phyloP scores from a whole-genome alignment of 2,329 filamentous ascomycete genomes.

The Talaromyces piceae region DNA sequence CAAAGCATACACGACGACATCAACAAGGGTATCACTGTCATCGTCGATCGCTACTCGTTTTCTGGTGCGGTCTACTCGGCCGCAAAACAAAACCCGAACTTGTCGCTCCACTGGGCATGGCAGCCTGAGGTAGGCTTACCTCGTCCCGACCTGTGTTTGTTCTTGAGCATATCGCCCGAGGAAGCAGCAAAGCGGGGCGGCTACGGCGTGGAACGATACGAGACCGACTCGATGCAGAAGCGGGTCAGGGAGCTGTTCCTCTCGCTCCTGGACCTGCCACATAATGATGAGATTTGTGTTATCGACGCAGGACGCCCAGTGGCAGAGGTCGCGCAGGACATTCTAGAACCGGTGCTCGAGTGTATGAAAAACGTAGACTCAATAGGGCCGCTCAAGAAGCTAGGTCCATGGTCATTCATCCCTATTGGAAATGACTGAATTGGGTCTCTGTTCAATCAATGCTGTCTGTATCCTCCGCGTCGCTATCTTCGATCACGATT shows the following conservation, averaged over 20 bases:
- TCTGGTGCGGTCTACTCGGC: conserved; percentile 89
- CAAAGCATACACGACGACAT: conserved; percentile 43
- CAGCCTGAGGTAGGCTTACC: conserved; percentile 80
- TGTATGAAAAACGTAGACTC: conserved; percentile 26
- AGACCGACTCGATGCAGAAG: conserved; percentile 73
- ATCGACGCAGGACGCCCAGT: conserved; percentile 49
- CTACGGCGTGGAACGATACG: conserved; percentile 83
- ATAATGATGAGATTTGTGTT: conserved; percentile 45
- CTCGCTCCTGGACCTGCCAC: conserved; percentile 41
- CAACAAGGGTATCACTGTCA: conserved; percentile 60
- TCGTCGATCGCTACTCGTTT: conserved; percentile 93
- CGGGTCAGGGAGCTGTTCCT: conserved; percentile 69
- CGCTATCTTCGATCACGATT: conserved; percentile 36
- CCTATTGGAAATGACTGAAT: conserved; percentile 9
- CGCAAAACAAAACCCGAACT: conserved; percentile 66
- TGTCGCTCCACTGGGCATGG: conserved; percentile 72
- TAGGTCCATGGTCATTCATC: conserved; percentile 24
- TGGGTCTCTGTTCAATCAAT: background rate
- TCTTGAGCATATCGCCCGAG: conserved; percentile 71
- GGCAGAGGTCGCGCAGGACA: conserved; percentile 44
- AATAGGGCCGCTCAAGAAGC: conserved; percentile 27
- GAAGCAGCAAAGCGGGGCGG: conserved; percentile 71
- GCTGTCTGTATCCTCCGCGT: conserved; percentile 5
- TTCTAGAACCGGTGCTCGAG: conserved; percentile 22
- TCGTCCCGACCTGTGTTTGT: conserved; percentile 77